Conservation (phyloP, 345 rosid genomes). For the Citrus medica region DNA sequence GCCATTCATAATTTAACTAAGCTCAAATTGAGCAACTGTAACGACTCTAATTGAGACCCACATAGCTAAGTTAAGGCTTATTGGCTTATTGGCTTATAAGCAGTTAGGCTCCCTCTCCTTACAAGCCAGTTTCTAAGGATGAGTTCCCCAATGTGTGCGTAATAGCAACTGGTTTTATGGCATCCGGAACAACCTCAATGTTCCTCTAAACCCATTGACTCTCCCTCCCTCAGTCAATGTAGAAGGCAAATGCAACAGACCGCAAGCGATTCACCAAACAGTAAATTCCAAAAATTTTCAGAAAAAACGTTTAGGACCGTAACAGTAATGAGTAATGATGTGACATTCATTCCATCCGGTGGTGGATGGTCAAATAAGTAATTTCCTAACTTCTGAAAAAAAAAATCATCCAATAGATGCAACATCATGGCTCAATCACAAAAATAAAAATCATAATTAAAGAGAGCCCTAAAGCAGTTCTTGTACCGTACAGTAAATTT, state of each 20-base stretch:
- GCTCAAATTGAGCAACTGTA: neutral
- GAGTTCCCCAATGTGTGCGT: too few species aligned
- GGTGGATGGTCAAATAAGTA: neutral
- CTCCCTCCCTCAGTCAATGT: neutral
- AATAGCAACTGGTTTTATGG: neutral
- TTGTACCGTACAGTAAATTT: neutral
- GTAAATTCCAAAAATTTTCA: neutral
- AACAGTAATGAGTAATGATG: neutral
- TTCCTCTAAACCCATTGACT: neutral
- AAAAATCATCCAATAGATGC: neutral
- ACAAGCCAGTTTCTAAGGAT: too few species aligned
- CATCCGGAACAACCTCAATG: neutral
- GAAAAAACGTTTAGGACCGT: too few species aligned
- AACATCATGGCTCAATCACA: neutral
- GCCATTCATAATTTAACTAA: neutral
- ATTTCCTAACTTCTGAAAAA: neutral
- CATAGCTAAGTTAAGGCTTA: too few species aligned
- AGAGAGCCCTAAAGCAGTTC: neutral
- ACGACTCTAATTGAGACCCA: too few species aligned
- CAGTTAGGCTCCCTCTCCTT: too few species aligned
- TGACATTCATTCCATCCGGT: neutral
- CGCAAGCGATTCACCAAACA: neutral
- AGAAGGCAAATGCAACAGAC: neutral
- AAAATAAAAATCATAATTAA: too few species aligned
- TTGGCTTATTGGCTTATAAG: too few species aligned